A percentile compares a stretch with the other conserved stretches of the same genome.
phyloP scores from a whole-genome alignment of 495 filamentous ascomycete genomes.

The Xanthoparmelia taractica region DNA sequence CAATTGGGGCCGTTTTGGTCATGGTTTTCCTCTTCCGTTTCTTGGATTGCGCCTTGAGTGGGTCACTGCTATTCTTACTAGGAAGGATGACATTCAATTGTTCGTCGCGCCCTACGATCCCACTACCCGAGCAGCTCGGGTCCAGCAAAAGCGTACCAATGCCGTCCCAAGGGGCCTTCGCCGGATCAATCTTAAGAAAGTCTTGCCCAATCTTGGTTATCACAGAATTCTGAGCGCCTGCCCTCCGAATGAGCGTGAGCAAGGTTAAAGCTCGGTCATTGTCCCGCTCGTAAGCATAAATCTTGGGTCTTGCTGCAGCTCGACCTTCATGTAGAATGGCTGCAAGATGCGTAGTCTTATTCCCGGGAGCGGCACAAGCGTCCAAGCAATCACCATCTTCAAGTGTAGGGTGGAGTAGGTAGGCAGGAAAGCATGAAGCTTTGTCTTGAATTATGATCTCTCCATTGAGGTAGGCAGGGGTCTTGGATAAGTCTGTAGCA shows the following conservation, averaged over 20 bases:
- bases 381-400: constrained; percentile 71
- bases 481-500: constrained; percentile 54
- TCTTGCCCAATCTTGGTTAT: constrained; percentile 63
- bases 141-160: constrained; percentile 77
- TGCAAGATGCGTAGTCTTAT: constrained; percentile 93
- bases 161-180: constrained; percentile 40
- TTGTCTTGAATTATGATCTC: constrained; percentile 89
- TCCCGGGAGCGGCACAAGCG: constrained; percentile 87
- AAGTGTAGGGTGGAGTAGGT: constrained; percentile 57
- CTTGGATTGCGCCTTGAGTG: constrained; percentile 25
- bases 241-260: constrained; percentile 70
- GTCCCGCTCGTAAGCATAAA: constrained; percentile 69
- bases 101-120: constrained; percentile 83
- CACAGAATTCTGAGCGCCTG: constrained; percentile 58
- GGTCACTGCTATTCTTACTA: neutral
- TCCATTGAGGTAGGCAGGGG: constrained; percentile 63
- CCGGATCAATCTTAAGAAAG: constrained; percentile 67
- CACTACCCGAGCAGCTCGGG: constrained; percentile 89
- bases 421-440: constrained; percentile 91
- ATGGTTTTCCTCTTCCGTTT: constrained; percentile 33
- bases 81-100: constrained; percentile 29
- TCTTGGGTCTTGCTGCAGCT: constrained; percentile 28
- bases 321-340: constrained; percentile 47
- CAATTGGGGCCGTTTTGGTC: neutral
- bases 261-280: constrained; percentile 58